A percentile compares a stretch with the other conserved stretches of the same genome.
Conservation (phyloP, 805 yeast species). For the Saccharomycopsis fibuligera region DNA sequence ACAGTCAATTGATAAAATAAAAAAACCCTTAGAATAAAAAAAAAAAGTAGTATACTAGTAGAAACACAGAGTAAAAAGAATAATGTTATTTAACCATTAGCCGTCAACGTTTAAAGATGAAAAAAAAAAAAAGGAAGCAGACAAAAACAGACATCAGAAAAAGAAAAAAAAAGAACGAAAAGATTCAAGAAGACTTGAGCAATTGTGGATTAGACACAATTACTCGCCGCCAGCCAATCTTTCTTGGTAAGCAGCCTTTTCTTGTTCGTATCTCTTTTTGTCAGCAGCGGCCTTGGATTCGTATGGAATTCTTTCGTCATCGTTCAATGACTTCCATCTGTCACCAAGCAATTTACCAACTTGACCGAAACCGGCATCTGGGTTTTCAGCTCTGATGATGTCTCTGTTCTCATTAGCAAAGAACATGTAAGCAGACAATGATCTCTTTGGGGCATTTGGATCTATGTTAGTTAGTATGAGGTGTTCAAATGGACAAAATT, state of each 20-base stretch:
- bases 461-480: constrained; percentile 34
- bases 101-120: too few species aligned
- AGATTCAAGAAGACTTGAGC: too few species aligned
- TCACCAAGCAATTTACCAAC: constrained; percentile 94
- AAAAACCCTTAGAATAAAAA: too few species aligned
- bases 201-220: too few species aligned
- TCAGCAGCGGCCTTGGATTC: constrained; percentile 88
- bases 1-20: too few species aligned
- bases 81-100: too few species aligned
- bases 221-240: constrained; percentile 7
- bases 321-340: constrained; percentile 86
- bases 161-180: too few species aligned
- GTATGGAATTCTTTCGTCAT: constrained; percentile 82
- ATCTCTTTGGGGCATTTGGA: constrained; percentile 99
- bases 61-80: too few species aligned
- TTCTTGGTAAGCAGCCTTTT: constrained; percentile 70
- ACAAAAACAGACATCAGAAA: too few species aligned
- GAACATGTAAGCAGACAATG: constrained; percentile 97
- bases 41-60: too few species aligned
- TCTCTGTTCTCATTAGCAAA: constrained; percentile 98
- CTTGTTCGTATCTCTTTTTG: constrained; percentile 95
- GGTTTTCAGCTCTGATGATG: constrained; percentile 90
- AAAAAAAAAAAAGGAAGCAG: too few species aligned
- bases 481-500: too few species aligned
- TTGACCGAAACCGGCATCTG: constrained; percentile 92